phyloP scores from a whole-genome alignment of 176 grass and related monocot species.

The Eragrostis nindensis region DNA sequence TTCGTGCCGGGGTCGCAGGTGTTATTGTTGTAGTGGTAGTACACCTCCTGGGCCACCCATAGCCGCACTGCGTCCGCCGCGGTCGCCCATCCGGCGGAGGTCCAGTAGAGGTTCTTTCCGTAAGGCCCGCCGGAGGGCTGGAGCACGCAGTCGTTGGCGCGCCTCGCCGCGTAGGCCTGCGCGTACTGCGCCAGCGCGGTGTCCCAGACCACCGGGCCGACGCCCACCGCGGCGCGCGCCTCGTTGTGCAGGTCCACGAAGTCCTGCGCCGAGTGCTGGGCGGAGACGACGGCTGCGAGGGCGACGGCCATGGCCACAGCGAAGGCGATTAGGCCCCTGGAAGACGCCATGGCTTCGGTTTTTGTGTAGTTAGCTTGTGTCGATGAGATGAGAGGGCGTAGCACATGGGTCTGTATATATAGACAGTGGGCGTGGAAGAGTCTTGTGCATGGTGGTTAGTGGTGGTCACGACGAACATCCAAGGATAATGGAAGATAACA shows the following conservation, averaged over 20 bases:
- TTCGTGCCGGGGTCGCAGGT: no score
- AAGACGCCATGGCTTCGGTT: neutral
- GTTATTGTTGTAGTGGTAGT: no score
- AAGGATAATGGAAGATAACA: no score
- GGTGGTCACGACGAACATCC: no score
- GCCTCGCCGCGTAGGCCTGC: constrained; percentile 34
- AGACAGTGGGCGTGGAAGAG: no score
- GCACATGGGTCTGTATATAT: no score
- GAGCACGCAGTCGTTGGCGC: constrained; percentile 28
- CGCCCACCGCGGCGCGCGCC: constrained; percentile 21
- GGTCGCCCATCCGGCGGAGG: neutral
- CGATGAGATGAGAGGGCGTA: no score
- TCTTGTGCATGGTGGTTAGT: no score
- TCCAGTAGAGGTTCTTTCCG: constrained; percentile 50
- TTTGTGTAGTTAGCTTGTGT: no score
- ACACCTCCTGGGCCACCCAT: no score
- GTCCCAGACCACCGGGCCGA: constrained; percentile 43
- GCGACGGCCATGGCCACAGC: neutral
- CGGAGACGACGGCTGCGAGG: neutral
- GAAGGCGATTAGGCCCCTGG: neutral
- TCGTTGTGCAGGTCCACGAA: constrained; percentile 48
- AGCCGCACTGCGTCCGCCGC: no score
- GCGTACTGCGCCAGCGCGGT: constrained; percentile 42
- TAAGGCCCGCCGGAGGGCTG: constrained; percentile 46
- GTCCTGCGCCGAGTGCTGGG: constrained; percentile 44